Percentiles rank a stretch among this genome's conserved stretches.
phyloP scores from a whole-genome alignment of 2,329 filamentous ascomycete genomes.

The Dothideomycetes sp. region DNA sequence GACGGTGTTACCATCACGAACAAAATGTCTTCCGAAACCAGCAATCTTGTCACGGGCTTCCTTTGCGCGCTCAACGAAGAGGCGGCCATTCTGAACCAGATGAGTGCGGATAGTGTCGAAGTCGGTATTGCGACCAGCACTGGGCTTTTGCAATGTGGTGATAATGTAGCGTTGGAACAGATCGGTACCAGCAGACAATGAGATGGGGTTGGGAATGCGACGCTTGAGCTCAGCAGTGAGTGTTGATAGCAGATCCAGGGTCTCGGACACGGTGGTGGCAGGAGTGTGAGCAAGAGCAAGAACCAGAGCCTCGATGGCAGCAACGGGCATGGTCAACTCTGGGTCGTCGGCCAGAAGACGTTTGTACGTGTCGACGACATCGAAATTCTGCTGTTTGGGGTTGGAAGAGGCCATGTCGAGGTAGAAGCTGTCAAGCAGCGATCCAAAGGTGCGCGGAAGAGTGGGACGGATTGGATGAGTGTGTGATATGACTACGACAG shows the following conservation, averaged over 20 bases:
- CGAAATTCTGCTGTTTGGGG: constrained; percentile 24
- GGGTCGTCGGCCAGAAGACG: constrained; percentile 58
- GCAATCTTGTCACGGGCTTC: constrained; percentile 78
- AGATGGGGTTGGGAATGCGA: constrained; percentile 78
- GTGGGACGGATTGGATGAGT: neutral
- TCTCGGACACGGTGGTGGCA: constrained; percentile 85
- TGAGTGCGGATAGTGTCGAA: constrained; percentile 79
- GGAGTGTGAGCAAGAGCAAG: constrained; percentile 70
- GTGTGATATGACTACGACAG: neutral
- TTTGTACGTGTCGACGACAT: constrained; percentile 58
- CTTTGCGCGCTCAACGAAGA: constrained; percentile 83
- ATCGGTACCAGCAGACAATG: constrained; percentile 86
- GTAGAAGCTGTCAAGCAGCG: constrained; percentile 11
- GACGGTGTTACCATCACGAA: constrained; percentile 70
- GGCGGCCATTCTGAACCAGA: constrained; percentile 71
- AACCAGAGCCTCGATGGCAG: constrained; percentile 86
- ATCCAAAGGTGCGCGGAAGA: neutral
- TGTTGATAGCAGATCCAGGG: constrained; percentile 71
- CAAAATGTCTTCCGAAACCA: constrained; percentile 65
- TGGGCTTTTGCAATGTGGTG: constrained; percentile 52
- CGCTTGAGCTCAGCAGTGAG: constrained; percentile 70
- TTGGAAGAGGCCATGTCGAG: neutral
- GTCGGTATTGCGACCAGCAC: constrained; percentile 42
- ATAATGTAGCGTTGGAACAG: constrained; percentile 93
- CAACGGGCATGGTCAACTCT: constrained; percentile 89